These are phyloP conservation scores for Oryza meridionalis DNA, from an alignment of 176 grass and related monocot species.

Conservation along the genomic window DNA sequence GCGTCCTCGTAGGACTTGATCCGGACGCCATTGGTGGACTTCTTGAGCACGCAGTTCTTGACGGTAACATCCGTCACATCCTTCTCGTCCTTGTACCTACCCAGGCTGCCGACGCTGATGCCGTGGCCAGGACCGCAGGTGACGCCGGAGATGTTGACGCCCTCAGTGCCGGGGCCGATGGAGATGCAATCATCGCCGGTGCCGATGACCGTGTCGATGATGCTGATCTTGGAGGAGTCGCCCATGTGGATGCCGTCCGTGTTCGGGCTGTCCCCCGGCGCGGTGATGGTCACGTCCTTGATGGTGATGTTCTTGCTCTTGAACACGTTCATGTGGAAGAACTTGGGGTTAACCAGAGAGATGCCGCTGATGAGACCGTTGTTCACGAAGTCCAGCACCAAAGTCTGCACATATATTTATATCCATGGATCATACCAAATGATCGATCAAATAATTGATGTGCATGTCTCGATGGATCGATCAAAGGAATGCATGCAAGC, in stretches of 20 bases:
- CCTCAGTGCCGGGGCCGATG: conserved; percentile 44
- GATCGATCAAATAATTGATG: neutral
- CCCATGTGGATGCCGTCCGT: conserved; percentile 70
- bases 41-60: conserved; percentile 57
- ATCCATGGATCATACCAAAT: neutral
- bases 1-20: conserved; percentile 68
- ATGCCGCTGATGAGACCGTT: conserved; percentile 42
- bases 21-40: conserved; percentile 55
- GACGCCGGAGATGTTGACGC: conserved; percentile 53
- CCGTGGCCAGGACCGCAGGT: conserved; percentile 71
- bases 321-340: conserved; percentile 70
- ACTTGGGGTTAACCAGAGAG: conserved; percentile 54
- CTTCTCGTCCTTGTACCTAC: conserved; percentile 66
- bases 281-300: conserved; percentile 45
- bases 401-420: neutral
- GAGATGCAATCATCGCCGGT: conserved; percentile 76
- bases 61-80: conserved; percentile 64
- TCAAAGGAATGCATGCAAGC: neutral
- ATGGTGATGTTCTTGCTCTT: conserved; percentile 44
- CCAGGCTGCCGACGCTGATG: conserved; percentile 69
- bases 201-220: conserved; percentile 50
- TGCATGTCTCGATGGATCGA: neutral
- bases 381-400: conserved; percentile 55
- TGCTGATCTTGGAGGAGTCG: conserved; percentile 47
- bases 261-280: conserved; percentile 56